A percentile compares a stretch with the other conserved stretches of the same genome.
Conservation (phyloP, 2,329 filamentous ascomycete genomes). For the Cladosporium colombiae region DNA sequence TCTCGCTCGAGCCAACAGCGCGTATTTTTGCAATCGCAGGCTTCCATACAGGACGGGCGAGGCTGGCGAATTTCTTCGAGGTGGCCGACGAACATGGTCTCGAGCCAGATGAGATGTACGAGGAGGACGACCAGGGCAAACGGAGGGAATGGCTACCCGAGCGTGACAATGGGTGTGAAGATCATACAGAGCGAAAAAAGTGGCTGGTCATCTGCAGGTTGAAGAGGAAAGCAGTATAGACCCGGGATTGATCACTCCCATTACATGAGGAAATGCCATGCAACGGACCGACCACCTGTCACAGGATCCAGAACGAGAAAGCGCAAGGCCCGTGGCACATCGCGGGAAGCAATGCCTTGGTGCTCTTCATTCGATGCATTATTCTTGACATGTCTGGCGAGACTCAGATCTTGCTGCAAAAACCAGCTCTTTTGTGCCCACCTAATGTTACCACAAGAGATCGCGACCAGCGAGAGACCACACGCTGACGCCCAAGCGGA, state of each 20-base stretch:
- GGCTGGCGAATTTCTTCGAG: slow-evolving; percentile 67
- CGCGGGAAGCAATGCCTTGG: not conserved
- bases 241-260: not conserved
- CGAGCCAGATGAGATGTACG: slow-evolving; percentile 65
- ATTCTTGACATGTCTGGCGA: not conserved
- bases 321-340: not conserved
- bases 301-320: not conserved
- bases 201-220: slow-evolving; percentile 62
- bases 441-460: not conserved
- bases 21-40: slow-evolving; percentile 67
- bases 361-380: not conserved
- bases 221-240: slow-evolving; percentile 11
- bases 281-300: not conserved
- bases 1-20: slow-evolving; percentile 49
- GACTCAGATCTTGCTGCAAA: not conserved
- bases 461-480: not conserved
- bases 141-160: slow-evolving; percentile 61
- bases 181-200: slow-evolving; percentile 63
- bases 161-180: slow-evolving; percentile 61
- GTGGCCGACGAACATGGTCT: slow-evolving; percentile 54
- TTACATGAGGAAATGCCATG: not conserved
- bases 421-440: not conserved
- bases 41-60: slow-evolving; percentile 69
- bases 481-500: not conserved
- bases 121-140: slow-evolving; percentile 66